Evolutionary conservation across 1,284 basidiomycete species (phyloP), one percentile per base, ranked within the genome.

Genomic region (Cutaneotrichosporon spelunceum): DNA sequence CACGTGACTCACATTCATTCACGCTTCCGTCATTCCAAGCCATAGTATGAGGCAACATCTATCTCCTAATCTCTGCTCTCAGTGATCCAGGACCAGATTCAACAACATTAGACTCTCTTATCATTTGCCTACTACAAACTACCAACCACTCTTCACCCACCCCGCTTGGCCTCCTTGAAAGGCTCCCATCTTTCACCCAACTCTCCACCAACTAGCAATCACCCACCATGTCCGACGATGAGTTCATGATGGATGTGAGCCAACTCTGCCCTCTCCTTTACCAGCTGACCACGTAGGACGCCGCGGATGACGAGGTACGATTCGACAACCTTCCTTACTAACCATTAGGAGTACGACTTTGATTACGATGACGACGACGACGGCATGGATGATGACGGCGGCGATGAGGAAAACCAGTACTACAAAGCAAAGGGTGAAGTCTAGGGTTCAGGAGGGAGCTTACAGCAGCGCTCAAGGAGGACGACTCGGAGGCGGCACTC

Each of bases 361-460:
- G 93, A 96, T 78, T 99, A 97, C 77, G 83, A 83, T 55, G 88
- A 87, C 63, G 91, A 89, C 39, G 90, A 90, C 39, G 92, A 84
- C 23, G 88, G 87, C 23, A 77, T 75, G 71, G 75, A 71, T 64
- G 84, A 87, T 11, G 90, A 85, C 45, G 89, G 86, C 62, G 90
- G 88, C n/a, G 94, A 97, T 77, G 87, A 97, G 50, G 96, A 99
- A 82, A 99, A 99, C 75, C 87, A 93, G 84, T 99, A 99, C 81
- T 99, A 99, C 80, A 90, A 88, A 56, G 96, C 96, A 13, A 99
- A 99, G 78, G 87, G 92, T 95, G 69, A 64, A 87, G 76, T 39
- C 2, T 11, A 53, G 33, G 39, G 30, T 16, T 6, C 16, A 4
- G 26, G 44, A 55, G 24, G 2, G 30, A 19, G 27, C 53, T 66